phyloP scores from a whole-genome alignment of 169 alveolate genomes.

The Plasmodium relictum region DNA sequence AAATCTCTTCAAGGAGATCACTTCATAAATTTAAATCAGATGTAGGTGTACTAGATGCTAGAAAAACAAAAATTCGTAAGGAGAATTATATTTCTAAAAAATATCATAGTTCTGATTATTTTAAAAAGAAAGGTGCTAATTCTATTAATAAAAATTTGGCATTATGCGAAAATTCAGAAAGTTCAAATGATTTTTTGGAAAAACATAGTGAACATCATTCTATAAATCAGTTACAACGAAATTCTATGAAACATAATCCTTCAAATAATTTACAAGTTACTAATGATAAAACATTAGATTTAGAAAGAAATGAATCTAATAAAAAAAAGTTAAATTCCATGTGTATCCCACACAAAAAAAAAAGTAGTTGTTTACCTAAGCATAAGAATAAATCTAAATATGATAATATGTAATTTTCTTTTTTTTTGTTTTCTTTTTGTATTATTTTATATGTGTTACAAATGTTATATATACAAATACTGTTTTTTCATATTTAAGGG shows the following conservation, averaged over 20 bases:
- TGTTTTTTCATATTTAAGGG: too few species aligned
- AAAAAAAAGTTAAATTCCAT: not conserved
- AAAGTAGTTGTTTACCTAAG: conserved; percentile 18
- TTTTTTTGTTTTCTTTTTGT: too few species aligned
- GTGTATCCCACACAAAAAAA: conserved; percentile 13
- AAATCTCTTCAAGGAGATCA: not conserved
- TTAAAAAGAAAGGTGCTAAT: not conserved
- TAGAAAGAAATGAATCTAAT: conserved; percentile 1
- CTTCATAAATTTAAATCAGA: conserved; percentile 29
- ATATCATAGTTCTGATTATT: conserved; percentile 38
- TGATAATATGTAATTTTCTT: too few species aligned
- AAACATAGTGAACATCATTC: not conserved
- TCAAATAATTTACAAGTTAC: not conserved
- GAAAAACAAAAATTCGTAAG: conserved; percentile 10
- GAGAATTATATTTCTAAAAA: conserved; percentile 28
- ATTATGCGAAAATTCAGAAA: not conserved
- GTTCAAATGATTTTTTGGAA: not conserved
- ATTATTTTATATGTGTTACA: too few species aligned
- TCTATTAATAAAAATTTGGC: conserved; percentile 2
- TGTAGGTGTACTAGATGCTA: conserved; percentile 7
- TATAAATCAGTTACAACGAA: not conserved
- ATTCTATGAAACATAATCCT: conserved; percentile 7
- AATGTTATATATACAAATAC: too few species aligned
- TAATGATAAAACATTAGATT: conserved; percentile 10
- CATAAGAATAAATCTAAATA: too few species aligned